Percentiles rank a stretch among this genome's conserved stretches.
phyloP scores from a whole-genome alignment of 1,284 basidiomycete species.

The Cystobasidiaceae sp. region DNA sequence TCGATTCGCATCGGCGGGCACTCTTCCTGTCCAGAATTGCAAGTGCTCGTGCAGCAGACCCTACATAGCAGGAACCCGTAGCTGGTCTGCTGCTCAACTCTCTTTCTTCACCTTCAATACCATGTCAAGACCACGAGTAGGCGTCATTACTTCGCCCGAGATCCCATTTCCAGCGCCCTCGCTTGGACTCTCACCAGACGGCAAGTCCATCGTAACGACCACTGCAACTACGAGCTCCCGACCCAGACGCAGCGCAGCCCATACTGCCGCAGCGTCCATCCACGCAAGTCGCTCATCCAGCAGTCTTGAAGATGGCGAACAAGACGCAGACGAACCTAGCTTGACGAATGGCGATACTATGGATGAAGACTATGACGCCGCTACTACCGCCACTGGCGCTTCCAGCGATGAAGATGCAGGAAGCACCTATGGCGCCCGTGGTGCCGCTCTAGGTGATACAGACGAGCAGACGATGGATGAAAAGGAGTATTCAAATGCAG shows the following conservation, averaged over 20 bases:
- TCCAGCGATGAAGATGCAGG: neutral
- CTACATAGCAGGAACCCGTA: too few species aligned
- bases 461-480: conserved; percentile 24
- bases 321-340: conserved; percentile 4
- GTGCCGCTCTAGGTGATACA: conserved; percentile 18
- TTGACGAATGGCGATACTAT: conserved; percentile 17
- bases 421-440: neutral
- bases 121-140: neutral
- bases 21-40: too few species aligned
- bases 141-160: neutral
- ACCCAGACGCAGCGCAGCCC: conserved; percentile 13
- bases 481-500: conserved; percentile 1
- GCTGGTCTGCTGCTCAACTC: too few species aligned
- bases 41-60: too few species aligned
- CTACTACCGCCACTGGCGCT: neutral
- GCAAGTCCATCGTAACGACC: too few species aligned
- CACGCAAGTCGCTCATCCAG: neutral
- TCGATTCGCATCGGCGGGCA: too few species aligned
- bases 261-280: conserved; percentile 14
- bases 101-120: neutral
- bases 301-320: neutral
- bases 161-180: conserved; percentile 25
- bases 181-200: neutral
- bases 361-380: conserved; percentile 13
- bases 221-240: neutral